Conservation (phyloP, 2,329 filamentous ascomycete genomes). For the Ceratocystis colombiana region DNA sequence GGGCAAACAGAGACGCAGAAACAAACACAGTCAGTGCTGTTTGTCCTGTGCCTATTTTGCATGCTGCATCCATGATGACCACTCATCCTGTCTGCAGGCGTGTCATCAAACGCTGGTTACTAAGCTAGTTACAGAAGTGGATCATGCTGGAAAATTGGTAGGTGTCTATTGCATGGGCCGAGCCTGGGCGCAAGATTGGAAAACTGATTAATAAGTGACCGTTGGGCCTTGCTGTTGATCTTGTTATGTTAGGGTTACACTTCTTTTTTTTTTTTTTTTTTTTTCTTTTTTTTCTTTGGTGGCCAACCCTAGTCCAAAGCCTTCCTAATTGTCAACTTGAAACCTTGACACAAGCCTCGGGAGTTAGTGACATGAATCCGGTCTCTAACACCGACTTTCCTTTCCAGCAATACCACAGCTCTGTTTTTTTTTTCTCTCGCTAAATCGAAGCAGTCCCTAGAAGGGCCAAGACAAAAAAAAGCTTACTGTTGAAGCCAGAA, state of each 20-base stretch:
- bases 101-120: background rate
- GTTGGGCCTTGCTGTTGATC: background rate
- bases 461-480: background rate
- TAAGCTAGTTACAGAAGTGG: background rate
- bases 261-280: too few relatives aligned
- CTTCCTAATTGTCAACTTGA: background rate
- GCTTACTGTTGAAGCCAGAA: background rate
- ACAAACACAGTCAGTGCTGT: background rate
- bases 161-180: too few relatives aligned
- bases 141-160: background rate
- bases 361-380: background rate
- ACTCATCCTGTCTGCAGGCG: background rate
- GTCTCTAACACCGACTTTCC: background rate
- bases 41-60: background rate
- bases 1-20: background rate
- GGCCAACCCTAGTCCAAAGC: background rate
- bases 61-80: background rate
- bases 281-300: background rate
- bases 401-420: background rate
- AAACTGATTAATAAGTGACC: background rate
- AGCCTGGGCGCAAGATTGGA: too few relatives aligned
- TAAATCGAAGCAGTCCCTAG: background rate
- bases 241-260: background rate
- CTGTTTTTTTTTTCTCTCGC: background rate
- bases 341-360: constrained; percentile 7